A percentile compares a stretch with the other conserved stretches of the same genome.
Conservation (phyloP, 495 filamentous ascomycete genomes). For the Penicillium odoratum region DNA sequence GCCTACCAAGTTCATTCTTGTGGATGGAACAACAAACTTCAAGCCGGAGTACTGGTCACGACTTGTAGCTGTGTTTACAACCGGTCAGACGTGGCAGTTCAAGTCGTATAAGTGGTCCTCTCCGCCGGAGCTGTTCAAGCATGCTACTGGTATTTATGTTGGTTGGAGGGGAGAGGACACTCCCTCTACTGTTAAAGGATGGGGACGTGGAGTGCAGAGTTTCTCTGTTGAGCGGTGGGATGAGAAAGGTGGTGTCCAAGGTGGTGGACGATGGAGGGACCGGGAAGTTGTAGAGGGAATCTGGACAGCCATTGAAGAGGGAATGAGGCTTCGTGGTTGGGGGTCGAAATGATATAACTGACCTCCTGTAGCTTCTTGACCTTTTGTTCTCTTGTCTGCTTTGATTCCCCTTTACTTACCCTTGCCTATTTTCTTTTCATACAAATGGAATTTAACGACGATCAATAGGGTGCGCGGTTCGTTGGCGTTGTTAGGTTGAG, state of each 20-base stretch:
- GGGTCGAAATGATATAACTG: slow-evolving; percentile 39
- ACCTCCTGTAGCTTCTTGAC: slow-evolving; percentile 4
- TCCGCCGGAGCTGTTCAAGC: slow-evolving; percentile 83
- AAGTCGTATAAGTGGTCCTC: slow-evolving; percentile 96
- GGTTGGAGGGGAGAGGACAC: slow-evolving; percentile 86
- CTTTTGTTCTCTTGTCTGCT: slow-evolving; percentile 3
- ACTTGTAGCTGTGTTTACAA: slow-evolving; percentile 96
- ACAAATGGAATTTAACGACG: slow-evolving; percentile 3
- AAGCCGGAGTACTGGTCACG: slow-evolving; percentile 97
- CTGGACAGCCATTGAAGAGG: slow-evolving; percentile 85
- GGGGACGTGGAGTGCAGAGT: slow-evolving; percentile 78
- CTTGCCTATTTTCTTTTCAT: slow-evolving; percentile 4
- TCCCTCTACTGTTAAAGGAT: slow-evolving; percentile 73
- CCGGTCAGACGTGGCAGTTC: slow-evolving; percentile 98
- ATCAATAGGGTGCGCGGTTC: slow-evolving; percentile 2
- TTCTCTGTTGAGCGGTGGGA: slow-evolving; percentile 80
- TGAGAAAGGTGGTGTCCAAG: slow-evolving; percentile 51
- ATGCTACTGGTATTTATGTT: slow-evolving; percentile 83
- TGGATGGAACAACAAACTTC: slow-evolving; percentile 90
- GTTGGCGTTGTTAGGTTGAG: slow-evolving; percentile 5
- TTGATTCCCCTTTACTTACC: slow-evolving; percentile 11
- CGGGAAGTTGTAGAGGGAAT: slow-evolving; percentile 90
- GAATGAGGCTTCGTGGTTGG: slow-evolving; percentile 87
- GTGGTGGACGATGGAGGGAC: slow-evolving; percentile 79
- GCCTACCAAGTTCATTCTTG: slow-evolving; percentile 86